Base-by-base conservation (phyloP, 495 filamentous ascomycete species). In the Neurospora sp. region DNA sequence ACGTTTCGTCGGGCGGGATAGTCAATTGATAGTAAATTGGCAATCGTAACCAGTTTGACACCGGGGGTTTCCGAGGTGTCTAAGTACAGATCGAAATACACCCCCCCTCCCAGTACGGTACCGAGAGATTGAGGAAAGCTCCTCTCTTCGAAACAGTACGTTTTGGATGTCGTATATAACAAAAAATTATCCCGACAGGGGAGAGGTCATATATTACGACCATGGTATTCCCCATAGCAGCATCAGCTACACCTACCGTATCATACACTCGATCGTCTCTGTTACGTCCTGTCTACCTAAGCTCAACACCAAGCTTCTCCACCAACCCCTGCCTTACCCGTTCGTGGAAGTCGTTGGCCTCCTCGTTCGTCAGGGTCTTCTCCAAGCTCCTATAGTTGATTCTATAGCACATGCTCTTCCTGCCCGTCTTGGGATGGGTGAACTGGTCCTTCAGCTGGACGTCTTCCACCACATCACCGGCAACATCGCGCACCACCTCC, bases 321-420 rank as follows among this genome's bases (percentile, higher is more conserved):
- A 91, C 89, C 71, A 98, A 78, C 70, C 83, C 85, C 70, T 82
- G 76, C 22, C 83, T 81, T 44, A 98, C 88, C 77, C 82, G 76
- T 16, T 89, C 84, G 81, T 99, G 95, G 76, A 97, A 80, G 35
- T 84, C 82, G 79, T 97, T 97, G 5, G 87, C 85, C 84, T 96
- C 92, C 69, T 85, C 83, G 71, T 93, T 95, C 37, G 88, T 96
- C 82, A 99, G 82, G 9, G 96, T 99, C 75, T 89, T 86, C 82
- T 98, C 95, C 76, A 97, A 81, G 79, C 93, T 94, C 53, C 94
- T 86, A 78, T 98, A 99, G 79, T 93, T 95, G 77, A 98, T 91
- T 75, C 96, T 84, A 78, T 98, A 99, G 84, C 93, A 97, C 83
- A 94, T 80, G 79, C 93, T 97, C 85, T 88, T 90, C 76, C 92